Evolutionary conservation across 1,139 yeast species (phyloP), one percentile per base, ranked within the genome.

Genomic region (Yamadazyma sp.): DNA sequence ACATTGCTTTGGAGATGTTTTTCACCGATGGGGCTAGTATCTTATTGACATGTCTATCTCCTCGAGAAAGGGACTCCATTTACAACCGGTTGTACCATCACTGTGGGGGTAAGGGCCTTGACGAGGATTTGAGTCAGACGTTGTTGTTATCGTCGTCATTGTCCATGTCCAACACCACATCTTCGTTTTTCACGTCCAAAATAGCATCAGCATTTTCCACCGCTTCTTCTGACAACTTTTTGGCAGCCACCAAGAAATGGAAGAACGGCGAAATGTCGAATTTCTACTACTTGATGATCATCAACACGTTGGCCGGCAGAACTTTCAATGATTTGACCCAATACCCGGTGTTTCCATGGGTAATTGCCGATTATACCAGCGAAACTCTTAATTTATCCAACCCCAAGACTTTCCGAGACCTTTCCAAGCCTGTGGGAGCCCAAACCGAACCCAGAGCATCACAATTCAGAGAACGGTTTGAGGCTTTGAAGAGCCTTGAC

Each of bases 341-440:
- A 48, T 87, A 87, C 53, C 96, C 96, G 0, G 85, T 87, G 1
- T 87, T 87, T 48, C 96, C 96, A 0, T 87, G 95, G 95, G 86
- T 87, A 0, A 72, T 87, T 43, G 82, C 94, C 0, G 95, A 87
- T 54, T 86, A 87, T 53, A 70, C 77, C 1, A 82, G 90, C 47
- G 79, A 76, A 1, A 70, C 61, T 5, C 62, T 87, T 14, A 89
- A 87, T 54, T 62, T 87, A 25, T 57, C 64, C 3, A 65, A 85
- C 48, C 81, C 86, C 0, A 63, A 65, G 11, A 64, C 82, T 0
- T 87, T 75, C 52, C 67, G 96, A 46, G 95, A 87, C 53, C 64
- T 87, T 25, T 73, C 86, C 1, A 86, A 84, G 51, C 96, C 96
- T 2, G 86, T 87, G 95, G 96, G 96, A 1, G 95, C 89, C 0